Base-by-base conservation (phyloP, 2,329 filamentous ascomycete genomes). In the Microdochium paspali region DNA sequence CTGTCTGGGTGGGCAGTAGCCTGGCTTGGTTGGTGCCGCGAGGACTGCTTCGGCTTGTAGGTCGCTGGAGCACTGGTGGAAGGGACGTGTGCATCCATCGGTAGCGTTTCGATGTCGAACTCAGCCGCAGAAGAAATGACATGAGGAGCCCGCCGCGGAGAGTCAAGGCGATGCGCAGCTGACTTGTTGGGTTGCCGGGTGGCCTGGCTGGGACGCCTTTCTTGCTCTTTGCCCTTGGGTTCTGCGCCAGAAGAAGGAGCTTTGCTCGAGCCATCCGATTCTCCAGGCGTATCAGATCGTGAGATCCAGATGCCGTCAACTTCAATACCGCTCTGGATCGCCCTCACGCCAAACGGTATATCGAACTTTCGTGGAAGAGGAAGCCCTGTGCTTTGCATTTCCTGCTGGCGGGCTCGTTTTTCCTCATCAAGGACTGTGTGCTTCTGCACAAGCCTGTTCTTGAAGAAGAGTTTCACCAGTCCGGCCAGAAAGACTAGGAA, bases 301-400 rank as follows among this genome's bases (percentile, higher is more conserved):
- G 80, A 83, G 45, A 86, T 80, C 83, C 85, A 89, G 45, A 96
- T 90, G 3, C 89, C 90, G 53, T 95, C 87, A 7, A 95, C 79
- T 60, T 91, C 79, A 40, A 94, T 73, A 5, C 90, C 90, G 55
- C 79, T 85, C 62, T 95, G 84, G 44, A 96, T 79, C 6, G 90
- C 90, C 55, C 86, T 82, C 46, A 93, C 80, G 20, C 91, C 90
- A 58, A 96, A 96, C 0, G 89, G 90, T 30, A 94, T 79, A 10
- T 87, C 83, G 45, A 79, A 71, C 44, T 65, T 64, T 52, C 64
- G 67, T 24, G 57, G 60, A 6, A 61, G 50, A 56, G 65, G 61
- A 44, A 80, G 71, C 57, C 72, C 80, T 51, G 70, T 80, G 62
- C 66, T 76, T 51, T 65, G 76, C 69, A 80, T 70, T 57, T 80